Base-by-base conservation (phyloP, 352 stramenopile genomes). In the Globisporangium radiosum region DNA sequence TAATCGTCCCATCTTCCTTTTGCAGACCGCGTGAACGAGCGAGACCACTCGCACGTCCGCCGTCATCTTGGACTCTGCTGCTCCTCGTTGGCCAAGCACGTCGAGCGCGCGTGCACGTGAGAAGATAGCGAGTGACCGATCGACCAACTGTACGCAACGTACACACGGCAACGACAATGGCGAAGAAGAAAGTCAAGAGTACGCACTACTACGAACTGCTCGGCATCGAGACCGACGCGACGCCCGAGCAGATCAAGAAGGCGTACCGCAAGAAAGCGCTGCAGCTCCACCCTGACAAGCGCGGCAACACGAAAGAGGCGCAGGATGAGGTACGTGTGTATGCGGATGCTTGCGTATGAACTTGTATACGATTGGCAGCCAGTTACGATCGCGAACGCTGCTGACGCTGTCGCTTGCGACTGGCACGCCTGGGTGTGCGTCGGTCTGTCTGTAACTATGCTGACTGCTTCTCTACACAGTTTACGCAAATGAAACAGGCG, bases 281-380 rank as follows among this genome's bases (percentile, higher is more conserved):
- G 44, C 93, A 97, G 68, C 88, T 96, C 45, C 93, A 98, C 57
- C 93, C 93, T 3, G 73, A 96, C 70, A 94, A 95, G 68, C 90
- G 81, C 42, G 81, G 81, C 56, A 91, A 91, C 66, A 88, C 81
- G 52, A 77, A 77, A 7, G 81, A 91, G 66, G 73, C 73, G n/a
- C 81, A 91, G 63, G 81, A 91, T n/a, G 81, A 89, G 70, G 74
- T 81, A 10, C 36, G 47, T 38, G 3, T 6, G 9, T 63, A 11
- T 51, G 77, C 19, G 66, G 69, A 17, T 58, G 72, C 13, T 49
- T 65, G 42, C 64, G 63, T 7, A 68, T 66, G 25, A 14, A 44
- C 7, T 13, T 44, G 40, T 44, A 13, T 44, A 13, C 11, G 40
- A 44, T 8, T 44, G 40, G 40, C 40, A 14, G 11, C 40, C 7